phyloP scores from a whole-genome alignment of 352 stramenopile genomes.

The Globisporangium echinulatum region DNA sequence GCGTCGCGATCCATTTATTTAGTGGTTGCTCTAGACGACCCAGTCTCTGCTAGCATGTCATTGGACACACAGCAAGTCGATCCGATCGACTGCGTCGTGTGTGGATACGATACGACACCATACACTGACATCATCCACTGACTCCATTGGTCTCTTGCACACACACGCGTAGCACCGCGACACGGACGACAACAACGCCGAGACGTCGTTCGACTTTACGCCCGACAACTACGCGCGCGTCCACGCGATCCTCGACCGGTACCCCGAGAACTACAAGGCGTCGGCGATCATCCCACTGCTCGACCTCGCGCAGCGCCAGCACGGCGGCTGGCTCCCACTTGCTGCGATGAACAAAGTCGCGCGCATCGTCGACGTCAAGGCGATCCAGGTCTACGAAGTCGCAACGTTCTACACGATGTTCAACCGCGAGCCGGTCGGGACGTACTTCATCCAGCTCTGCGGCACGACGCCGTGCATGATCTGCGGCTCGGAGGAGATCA shows the following conservation, averaged over 20 bases:
- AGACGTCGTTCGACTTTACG: conserved; percentile 97
- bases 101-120: background rate
- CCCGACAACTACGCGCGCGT: conserved; percentile 97
- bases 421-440: conserved; percentile 93
- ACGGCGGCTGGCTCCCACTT: conserved; percentile 97
- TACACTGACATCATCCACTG: background rate
- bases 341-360: conserved; percentile 99
- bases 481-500: conserved; percentile 98
- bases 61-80: too few relatives aligned
- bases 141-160: background rate
- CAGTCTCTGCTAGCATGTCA: too few relatives aligned
- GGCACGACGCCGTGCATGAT: conserved; percentile 99
- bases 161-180: conserved; percentile 87
- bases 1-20: too few relatives aligned
- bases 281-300: conserved; percentile 98
- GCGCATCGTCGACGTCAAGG: conserved; percentile 94
- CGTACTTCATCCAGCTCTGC: conserved; percentile 96
- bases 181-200: conserved; percentile 94
- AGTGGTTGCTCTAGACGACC: too few relatives aligned
- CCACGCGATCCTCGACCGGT: conserved; percentile 94
- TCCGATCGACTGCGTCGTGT: too few relatives aligned
- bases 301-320: conserved; percentile 94
- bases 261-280: conserved; percentile 99
- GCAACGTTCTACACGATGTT: conserved; percentile 99
- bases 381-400: conserved; percentile 98